Percentiles rank a stretch among this genome's conserved stretches.
Conservation (phyloP, 495 filamentous ascomycete genomes). For the Pseudomonodictys pantanalensis region DNA sequence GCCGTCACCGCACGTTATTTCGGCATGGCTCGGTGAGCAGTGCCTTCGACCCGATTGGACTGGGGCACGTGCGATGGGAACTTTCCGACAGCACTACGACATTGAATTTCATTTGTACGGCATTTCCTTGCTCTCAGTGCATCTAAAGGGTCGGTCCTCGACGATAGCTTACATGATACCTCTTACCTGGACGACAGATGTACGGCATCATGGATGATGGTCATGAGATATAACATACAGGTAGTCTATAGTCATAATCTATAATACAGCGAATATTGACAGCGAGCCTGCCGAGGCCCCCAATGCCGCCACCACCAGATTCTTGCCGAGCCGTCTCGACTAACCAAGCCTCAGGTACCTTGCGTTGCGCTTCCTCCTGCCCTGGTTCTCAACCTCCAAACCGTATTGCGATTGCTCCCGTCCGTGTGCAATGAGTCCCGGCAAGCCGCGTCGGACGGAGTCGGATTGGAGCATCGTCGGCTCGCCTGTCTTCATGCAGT, state of each 20-base stretch:
- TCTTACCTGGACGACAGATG: neutral
- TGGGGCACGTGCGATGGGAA: neutral
- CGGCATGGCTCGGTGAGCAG: neutral
- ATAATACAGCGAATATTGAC: neutral
- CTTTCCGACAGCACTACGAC: neutral
- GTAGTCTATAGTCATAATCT: slow-evolving; percentile 19
- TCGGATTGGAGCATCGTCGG: too few relatives aligned
- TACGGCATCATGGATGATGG: neutral
- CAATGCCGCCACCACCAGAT: neutral
- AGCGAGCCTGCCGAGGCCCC: neutral
- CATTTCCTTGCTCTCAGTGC: neutral
- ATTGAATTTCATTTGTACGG: neutral
- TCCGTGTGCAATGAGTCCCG: too few relatives aligned
- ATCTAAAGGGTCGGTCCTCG: neutral
- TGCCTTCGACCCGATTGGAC: neutral
- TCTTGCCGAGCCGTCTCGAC: too few relatives aligned
- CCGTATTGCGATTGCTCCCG: too few relatives aligned
- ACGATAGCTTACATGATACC: slow-evolving; percentile 1
- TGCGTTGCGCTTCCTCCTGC: too few relatives aligned
- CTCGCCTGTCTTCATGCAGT: too few relatives aligned
- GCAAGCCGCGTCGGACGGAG: too few relatives aligned
- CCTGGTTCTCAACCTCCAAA: too few relatives aligned
- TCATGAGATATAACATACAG: neutral
- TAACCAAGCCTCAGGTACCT: too few relatives aligned
- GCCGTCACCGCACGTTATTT: neutral